Base-by-base conservation (phyloP, 306 rosid species). In the Citrullus amarus region DNA sequence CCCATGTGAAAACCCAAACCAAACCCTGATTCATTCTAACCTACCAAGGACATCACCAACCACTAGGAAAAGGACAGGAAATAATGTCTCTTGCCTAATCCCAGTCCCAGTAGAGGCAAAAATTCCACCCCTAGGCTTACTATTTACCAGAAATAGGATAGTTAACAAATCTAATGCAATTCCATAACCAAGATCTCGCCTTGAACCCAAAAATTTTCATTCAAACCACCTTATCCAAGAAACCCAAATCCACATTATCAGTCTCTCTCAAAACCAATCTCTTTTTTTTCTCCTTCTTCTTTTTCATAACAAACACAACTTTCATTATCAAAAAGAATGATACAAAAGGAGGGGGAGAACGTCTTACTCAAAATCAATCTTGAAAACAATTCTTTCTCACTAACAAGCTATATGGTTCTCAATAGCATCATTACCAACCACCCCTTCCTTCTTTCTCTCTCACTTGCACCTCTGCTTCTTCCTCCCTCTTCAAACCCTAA, bases 401-500 rank as follows among this genome's bases (percentile, higher is more conserved):
- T 51, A 3, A 50, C 17, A 13, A 50, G 17, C 1, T 50, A 50
- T 50, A 50, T 50, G 3, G 55, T 50, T 50, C 57, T 53, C 57
- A 16, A 53, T 53, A 5, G 57, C 8, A 15, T 53, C 57, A 5
- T 53, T 53, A 13, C 4, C 51, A 51, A 53, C 20, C 16, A 53
- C 54, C 81, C 80, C 81, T 63, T 25, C 28, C 28, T 25, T 25
- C 28, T 25, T 71, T 46, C 46, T 57, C 12, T 77, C 48, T 59
- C 57, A 48, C 83, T 48, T 83, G 36, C 39, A 15, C 46, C 43
- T 39, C 76, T 51, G 67, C 8, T 39, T 51, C 77, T 13, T 50
- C 63, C 62, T 32, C 30, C 62, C 38, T 70, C n/a, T 74, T 74
- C 70, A 87, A 85, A 79, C 89, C 88, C 88, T 86, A 81, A 32